Evolutionary conservation across 768 basidiomycete species (phyloP), one percentile per base, ranked within the genome.

Genomic region (Mycena sanguinolenta): DNA sequence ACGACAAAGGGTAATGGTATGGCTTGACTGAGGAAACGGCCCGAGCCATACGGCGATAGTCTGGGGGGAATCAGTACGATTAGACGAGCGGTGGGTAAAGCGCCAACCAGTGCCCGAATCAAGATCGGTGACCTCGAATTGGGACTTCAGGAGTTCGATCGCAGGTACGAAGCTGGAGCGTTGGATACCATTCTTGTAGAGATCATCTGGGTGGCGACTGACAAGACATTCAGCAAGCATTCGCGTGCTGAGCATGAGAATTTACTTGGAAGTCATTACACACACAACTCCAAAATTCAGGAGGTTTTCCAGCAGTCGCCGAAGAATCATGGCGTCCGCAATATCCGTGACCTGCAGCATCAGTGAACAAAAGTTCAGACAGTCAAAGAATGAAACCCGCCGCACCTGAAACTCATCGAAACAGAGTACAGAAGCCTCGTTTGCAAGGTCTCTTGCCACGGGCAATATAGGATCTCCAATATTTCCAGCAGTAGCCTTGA

Each of bases 181-280:
- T 79, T 99, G 98, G 50, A 99, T 98, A 0, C 98, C 98, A 73
- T 99, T 99, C 88, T 97, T 97, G 85, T 99, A 99, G 1, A 99
- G 86, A 34, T 98, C 95, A 75, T 98, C 93, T 3, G 98, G 98
- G 78, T 98, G 96, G 68, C 98, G 98, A 82, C 97, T 99, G 2
- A 13, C 38, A 55, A 30, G 23, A 36, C n/a, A 46, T n/a, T 54
- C 32, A 60, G 65, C 14, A 68, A 30, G 32, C 58, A 32, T 25
- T 21, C 8, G 44, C 61, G 42, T 25, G 25, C 30, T 17, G 44
- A 67, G 5, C 53, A 17, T 23, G 25, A 14, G 12, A n/a, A 79
- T 95, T 77, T 67, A 98, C 97, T 99, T 99, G 63, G 97, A 99
- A 0, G 98, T 99, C 84, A 99, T 94, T 28, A 99, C 92, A 76